These are phyloP conservation scores for Collariella sp. DNA, from an alignment of 495 filamentous ascomycete species.

Conservation along the genomic window DNA sequence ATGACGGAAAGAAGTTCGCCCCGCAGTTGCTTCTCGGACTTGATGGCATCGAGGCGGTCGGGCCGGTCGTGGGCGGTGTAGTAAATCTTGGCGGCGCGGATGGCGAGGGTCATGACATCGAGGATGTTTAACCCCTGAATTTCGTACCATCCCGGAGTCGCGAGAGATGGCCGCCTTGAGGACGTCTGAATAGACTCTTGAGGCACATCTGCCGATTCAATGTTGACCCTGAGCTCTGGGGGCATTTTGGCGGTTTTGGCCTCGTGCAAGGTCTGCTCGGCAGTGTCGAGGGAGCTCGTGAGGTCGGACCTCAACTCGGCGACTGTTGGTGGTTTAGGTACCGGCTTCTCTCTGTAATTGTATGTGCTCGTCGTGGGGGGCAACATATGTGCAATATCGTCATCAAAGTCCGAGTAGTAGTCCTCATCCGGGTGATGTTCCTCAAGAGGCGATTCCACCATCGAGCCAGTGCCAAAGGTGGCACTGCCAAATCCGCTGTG, in stretches of 20 bases:
- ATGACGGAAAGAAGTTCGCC: constrained; percentile 73
- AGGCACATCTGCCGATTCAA: background rate
- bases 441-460: constrained; percentile 52
- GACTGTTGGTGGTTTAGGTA: constrained; percentile 80
- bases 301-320: constrained; percentile 69
- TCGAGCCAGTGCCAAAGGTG: constrained; percentile 22
- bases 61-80: constrained; percentile 82
- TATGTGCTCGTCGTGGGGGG: constrained; percentile 96
- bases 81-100: constrained; percentile 89
- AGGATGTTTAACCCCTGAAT: constrained; percentile 85
- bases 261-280: constrained; percentile 55
- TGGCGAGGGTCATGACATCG: constrained; percentile 86
- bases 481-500: constrained; percentile 26
- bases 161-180: constrained; percentile 5
- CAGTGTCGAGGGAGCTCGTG: constrained; percentile 53
- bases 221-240: constrained; percentile 1
- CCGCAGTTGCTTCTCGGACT: constrained; percentile 71
- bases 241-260: constrained; percentile 25
- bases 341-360: constrained; percentile 72
- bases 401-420: constrained; percentile 50
- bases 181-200: background rate
- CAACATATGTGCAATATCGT: constrained; percentile 64
- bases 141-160: constrained; percentile 61
- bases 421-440: constrained; percentile 46
- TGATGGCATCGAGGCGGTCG: constrained; percentile 73